Percentiles rank a stretch among this genome's conserved stretches.
These are phyloP conservation scores for Sarocladiaceae sp. DNA, from an alignment of 2,329 filamentous ascomycete genomes.

Conservation along the genomic window DNA sequence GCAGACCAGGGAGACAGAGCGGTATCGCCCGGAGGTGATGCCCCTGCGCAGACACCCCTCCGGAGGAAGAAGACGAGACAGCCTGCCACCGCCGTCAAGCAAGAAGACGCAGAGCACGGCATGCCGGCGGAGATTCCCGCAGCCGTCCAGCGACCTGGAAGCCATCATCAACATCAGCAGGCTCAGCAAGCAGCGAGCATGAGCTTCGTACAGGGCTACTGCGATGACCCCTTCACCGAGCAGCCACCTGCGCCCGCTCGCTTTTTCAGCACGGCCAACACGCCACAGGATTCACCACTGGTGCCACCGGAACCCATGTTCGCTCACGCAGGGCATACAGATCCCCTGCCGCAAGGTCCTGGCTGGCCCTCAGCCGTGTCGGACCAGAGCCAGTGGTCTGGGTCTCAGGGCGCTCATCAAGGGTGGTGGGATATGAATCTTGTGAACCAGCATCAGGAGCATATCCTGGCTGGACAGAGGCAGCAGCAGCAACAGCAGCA, in stretches of 20 bases:
- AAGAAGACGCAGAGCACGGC: background rate
- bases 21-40: slow-evolving; percentile 25
- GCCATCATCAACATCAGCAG: slow-evolving; percentile 13
- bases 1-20: slow-evolving; percentile 15
- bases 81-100: background rate
- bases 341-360: slow-evolving; percentile 1
- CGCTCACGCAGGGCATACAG: background rate
- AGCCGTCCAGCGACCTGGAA: slow-evolving; percentile 15
- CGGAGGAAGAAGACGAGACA: slow-evolving; percentile 4
- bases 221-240: slow-evolving; percentile 34
- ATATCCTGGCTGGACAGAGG: slow-evolving; percentile 25
- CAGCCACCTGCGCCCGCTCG: slow-evolving; percentile 17
- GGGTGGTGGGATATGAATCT: slow-evolving; percentile 16
- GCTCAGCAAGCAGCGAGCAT: slow-evolving; percentile 19
- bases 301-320: slow-evolving; percentile 1
- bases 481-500: slow-evolving; percentile 15
- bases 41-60: background rate
- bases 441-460: slow-evolving; percentile 11
- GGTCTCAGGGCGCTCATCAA: slow-evolving; percentile 16
- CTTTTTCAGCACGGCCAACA: slow-evolving; percentile 18
- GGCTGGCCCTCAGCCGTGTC: slow-evolving; percentile 7
- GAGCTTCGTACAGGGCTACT: slow-evolving; percentile 29
- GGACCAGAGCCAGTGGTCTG: slow-evolving; percentile 11
- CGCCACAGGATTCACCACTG: slow-evolving; percentile 3
- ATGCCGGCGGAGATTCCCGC: slow-evolving; percentile 11